Evolutionary conservation across 176 grass and related monocot genomes (phyloP).

Genomic region (Canna indica): DNA sequence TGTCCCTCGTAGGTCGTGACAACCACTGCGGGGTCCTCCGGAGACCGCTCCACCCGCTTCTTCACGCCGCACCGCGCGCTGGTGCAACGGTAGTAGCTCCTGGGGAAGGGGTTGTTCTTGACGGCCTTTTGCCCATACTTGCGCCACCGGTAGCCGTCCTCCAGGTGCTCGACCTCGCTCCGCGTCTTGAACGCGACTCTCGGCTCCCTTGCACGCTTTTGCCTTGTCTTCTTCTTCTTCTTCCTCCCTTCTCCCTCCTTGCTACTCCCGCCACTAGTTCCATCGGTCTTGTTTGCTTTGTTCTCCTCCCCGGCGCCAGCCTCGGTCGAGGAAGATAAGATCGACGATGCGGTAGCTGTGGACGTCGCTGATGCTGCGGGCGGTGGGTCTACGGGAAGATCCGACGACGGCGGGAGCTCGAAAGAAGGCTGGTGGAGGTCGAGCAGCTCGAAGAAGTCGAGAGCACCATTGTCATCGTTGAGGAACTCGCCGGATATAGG

Average conservation of each 20-base stretch:
- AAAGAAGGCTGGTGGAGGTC: neutral
- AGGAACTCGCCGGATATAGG: neutral
- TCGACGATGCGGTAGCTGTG: neutral
- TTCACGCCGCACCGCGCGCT: conserved; percentile 83
- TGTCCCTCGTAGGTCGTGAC: conserved; percentile 96
- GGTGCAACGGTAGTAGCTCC: conserved; percentile 94
- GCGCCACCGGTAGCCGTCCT: conserved; percentile 92
- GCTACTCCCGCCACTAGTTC: neutral
- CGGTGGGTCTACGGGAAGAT: neutral
- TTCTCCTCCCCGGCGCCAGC: neutral
- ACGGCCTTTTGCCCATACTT: conserved; percentile 98
- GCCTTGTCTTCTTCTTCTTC: too few relatives aligned
- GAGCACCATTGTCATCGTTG: neutral
- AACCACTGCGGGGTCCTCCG: conserved; percentile 55
- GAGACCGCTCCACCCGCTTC: conserved; percentile 84
- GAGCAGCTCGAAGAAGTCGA: neutral
- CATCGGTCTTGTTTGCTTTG: neutral
- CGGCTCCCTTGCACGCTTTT: neutral
- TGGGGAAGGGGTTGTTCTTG: conserved; percentile 76
- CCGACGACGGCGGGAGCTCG: neutral
- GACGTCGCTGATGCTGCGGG: neutral
- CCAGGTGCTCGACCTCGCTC: conserved; percentile 93
- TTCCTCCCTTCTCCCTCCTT: neutral
- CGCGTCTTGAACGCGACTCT: neutral
- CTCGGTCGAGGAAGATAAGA: neutral